These are phyloP conservation scores for Oehlia diaphana DNA, from an alignment of 192 early-diverging fungal species.

Conservation along the genomic window DNA sequence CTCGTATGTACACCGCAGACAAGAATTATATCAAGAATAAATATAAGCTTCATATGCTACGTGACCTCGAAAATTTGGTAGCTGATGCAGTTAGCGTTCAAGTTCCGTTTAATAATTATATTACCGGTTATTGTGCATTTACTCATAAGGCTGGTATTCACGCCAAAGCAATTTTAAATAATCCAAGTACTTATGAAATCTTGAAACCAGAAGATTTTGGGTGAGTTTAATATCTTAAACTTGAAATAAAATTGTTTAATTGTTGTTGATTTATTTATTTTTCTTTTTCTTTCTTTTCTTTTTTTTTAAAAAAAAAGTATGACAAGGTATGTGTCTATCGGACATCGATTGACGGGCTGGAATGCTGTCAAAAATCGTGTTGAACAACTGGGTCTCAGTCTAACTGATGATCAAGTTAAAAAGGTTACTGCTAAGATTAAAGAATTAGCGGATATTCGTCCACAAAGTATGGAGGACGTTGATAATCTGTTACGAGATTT, in stretches of 20 bases:
- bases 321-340: constrained; percentile 96
- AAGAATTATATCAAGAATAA: constrained; percentile 89
- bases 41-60: constrained; percentile 91
- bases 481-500: constrained; percentile 78
- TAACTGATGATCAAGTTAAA: constrained; percentile 92
- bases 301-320: constrained; percentile 45
- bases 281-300: neutral
- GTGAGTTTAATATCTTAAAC: neutral
- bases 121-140: constrained; percentile 98
- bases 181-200: constrained; percentile 98
- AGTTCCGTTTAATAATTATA: constrained; percentile 99
- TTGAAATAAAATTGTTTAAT: neutral
- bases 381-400: constrained; percentile 80
- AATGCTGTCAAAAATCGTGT: constrained; percentile 99
- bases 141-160: constrained; percentile 99
- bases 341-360: constrained; percentile 97
- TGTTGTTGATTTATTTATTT: neutral
- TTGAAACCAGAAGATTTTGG: constrained; percentile 98
- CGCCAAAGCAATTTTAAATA: constrained; percentile 99
- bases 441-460: constrained; percentile 89
- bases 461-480: constrained; percentile 90
- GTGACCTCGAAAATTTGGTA: constrained; percentile 95
- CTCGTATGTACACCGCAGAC: constrained; percentile 94
- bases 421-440: constrained; percentile 93
- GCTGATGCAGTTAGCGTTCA: constrained; percentile 92